Base-by-base conservation (phyloP, 2,329 filamentous ascomycete species). In the Claviceps pazoutovae region DNA sequence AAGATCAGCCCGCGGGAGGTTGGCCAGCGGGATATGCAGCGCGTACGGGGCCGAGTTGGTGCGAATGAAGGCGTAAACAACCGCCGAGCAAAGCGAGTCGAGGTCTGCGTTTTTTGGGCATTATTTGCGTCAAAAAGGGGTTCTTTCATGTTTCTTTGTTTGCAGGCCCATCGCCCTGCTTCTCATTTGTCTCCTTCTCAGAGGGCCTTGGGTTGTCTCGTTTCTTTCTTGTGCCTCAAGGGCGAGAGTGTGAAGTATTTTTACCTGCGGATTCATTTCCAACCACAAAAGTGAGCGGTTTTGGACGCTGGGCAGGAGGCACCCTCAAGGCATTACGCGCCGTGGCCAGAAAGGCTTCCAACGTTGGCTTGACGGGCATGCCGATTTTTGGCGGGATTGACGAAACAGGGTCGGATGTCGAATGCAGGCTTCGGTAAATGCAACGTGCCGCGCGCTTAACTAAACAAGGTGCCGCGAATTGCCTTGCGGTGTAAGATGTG, bases 71-170 rank as follows among this genome's bases (percentile, higher is more conserved):
- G 87, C 84, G 54, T 84, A 80, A 26, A 90, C 67, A 17, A 93
- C 68, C 26, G 86, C 79, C 30, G 80, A 84, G 65, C 84, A 86
- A 58, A 93, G 76, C 1, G 86, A 90, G 68, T 93, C 87, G 51
- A 93, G 81, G 59, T 93, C 87, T 86, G n/a, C 21, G 19, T 21
- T 5, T 6, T 11, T 30, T 30, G 16, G 13, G 11, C 21, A 21
- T 43, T 14, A 23, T 11, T 34, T 11, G 30, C 9, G 26, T 21
- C 14, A 43, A 36, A 42, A 42, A 16, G 19, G 0, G 14, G 11
- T 9, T 30, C 14, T 38, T 26, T 48, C 9, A 11, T 38, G 7
- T 16, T 39, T n/a, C 13, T 14, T 4, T 34, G 8, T 30, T 11
- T 4, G 4, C 19, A 23, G 21, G 6, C 16, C 42, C 11, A 19